phyloP scores from a whole-genome alignment of 495 filamentous ascomycete genomes.

The Penicillium coprophilum region DNA sequence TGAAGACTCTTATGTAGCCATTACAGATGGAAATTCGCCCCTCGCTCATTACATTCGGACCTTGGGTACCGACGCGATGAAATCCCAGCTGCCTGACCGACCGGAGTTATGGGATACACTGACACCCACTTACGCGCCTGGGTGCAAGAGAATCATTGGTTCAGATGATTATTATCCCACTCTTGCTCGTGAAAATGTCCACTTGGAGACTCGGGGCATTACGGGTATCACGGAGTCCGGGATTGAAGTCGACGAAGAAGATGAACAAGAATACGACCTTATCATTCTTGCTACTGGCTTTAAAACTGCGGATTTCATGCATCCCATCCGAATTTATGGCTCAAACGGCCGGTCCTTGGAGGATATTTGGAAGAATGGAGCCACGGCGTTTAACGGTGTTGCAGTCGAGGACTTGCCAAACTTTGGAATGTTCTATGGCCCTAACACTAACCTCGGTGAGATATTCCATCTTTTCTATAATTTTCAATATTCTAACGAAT shows the following conservation, averaged over 20 bases:
- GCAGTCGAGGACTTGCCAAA: conserved; percentile 53
- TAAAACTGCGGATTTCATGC: conserved; percentile 54
- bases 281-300: conserved; percentile 58
- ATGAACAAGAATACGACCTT: conserved; percentile 49
- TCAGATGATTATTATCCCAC: conserved; percentile 56
- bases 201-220: conserved; percentile 50
- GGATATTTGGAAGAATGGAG: conserved; percentile 51
- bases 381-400: conserved; percentile 47
- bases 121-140: conserved; percentile 50
- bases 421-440: conserved; percentile 59
- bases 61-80: conserved; percentile 29
- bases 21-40: conserved; percentile 36
- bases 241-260: conserved; percentile 41
- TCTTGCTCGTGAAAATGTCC: conserved; percentile 43
- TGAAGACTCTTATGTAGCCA: conserved; percentile 41
- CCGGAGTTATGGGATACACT: conserved; percentile 50
- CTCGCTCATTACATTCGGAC: conserved; percentile 35
- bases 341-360: conserved; percentile 38
- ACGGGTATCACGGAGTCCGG: conserved; percentile 40
- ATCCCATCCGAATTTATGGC: conserved; percentile 52
- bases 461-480: not conserved
- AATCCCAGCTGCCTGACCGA: conserved; percentile 37
- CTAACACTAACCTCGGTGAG: conserved; percentile 56
- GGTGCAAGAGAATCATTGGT: conserved; percentile 58
- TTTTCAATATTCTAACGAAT: conserved; percentile 3